Percentiles rank a stretch among this genome's conserved stretches.
These are phyloP conservation scores for Saccharomycopsis sp. DNA, from an alignment of 805 yeast species.

Conservation along the genomic window DNA sequence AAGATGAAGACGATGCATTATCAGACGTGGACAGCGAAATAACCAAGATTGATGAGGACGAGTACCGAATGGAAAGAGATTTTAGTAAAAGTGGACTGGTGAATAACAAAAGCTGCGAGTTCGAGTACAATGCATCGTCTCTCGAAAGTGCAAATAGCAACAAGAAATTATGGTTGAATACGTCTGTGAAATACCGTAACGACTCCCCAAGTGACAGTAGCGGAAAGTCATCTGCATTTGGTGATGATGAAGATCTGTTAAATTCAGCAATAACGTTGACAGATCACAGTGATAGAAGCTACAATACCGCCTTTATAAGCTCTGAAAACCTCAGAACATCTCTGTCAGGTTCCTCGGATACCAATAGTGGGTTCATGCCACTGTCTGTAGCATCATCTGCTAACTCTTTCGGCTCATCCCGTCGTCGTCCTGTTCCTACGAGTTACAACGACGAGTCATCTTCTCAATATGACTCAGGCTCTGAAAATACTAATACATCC, in stretches of 20 bases:
- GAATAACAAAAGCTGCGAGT: background rate
- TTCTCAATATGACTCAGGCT: background rate
- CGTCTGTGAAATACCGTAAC: background rate
- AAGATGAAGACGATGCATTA: background rate
- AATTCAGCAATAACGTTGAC: background rate
- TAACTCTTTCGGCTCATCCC: background rate
- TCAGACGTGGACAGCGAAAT: background rate
- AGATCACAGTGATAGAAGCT: background rate
- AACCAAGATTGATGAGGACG: background rate
- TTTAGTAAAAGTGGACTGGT: background rate
- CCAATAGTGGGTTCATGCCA: background rate
- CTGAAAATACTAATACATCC: background rate
- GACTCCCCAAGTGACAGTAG: background rate
- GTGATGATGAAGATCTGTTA: background rate
- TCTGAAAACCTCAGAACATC: background rate
- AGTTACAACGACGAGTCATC: background rate
- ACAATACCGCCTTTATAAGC: background rate
- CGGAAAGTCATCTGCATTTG: background rate
- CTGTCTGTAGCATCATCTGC: background rate
- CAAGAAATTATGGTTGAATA: background rate
- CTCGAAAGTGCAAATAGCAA: background rate
- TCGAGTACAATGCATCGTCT: background rate
- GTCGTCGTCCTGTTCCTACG: constrained; percentile 1
- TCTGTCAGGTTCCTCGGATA: background rate
- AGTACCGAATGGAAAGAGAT: background rate